Evolutionary conservation across 2,329 filamentous ascomycete genomes (phyloP), one percentile per base, ranked within the genome.

Genomic region (Calonectria crousiana): DNA sequence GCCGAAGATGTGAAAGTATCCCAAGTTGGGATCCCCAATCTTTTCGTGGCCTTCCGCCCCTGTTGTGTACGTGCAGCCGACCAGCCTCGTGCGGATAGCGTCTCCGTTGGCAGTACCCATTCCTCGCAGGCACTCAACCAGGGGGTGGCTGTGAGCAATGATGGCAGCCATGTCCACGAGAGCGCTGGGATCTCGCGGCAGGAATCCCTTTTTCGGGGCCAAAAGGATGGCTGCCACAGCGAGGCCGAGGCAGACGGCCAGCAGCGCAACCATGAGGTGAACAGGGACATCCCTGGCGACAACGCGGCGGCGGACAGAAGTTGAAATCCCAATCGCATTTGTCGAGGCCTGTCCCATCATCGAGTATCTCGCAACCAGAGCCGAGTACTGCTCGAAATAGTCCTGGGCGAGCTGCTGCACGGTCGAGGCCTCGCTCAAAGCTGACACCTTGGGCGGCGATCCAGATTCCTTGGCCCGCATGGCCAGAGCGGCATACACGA

Each of bases 31-130:
- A 8, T 76, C 75, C 13, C 78, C 78, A 4, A 81, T 71, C 47
- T 82, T 81, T 64, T 85, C 83, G 47, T 85, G 83, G 0, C 84
- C 78, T 64, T 85, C 84, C 9, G 85, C 81, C 14, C 84, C 84
- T 3, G 80, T 83, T 14, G 81, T 82, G 53, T 82, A 86, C 0
- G 77, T 69, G 6, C 78, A 80, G 1, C 78, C 79, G 0, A 76
- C 71, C 2, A 86, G 75, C 16, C 80, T 79, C 32, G 80, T 75
- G 4, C 76, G 75, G 1, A 86, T 72, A 1, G 77, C 79, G 3
- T 75, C 74, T 11, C 74, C 74, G 49, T 82, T 79, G 18, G 80
- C 84, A 13, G 82, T 83, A 6, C 85, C 84, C 16, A 83, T 79
- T 2, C 84, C 84, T 10, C 79, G 80, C 1, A 86, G 80, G 1